These are phyloP conservation scores for Didymella arachidicola DNA, from an alignment of 2,329 filamentous ascomycete species.

Conservation along the genomic window DNA sequence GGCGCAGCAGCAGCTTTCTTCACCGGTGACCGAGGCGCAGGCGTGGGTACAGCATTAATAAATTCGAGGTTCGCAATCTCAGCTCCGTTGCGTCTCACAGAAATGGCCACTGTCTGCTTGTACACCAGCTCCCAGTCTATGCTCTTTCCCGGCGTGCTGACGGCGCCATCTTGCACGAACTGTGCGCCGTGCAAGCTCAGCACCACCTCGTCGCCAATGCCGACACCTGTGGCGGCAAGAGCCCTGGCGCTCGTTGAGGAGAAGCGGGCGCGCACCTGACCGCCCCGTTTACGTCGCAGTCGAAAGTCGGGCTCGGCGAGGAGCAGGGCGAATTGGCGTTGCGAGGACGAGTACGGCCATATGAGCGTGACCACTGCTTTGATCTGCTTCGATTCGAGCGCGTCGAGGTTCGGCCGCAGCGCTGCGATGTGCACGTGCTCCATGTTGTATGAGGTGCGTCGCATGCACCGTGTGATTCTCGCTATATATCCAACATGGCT, in stretches of 20 bases:
- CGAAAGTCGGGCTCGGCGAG: constrained; percentile 86
- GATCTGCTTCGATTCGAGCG: constrained; percentile 54
- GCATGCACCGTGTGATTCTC: constrained; percentile 1
- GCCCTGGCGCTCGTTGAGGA: constrained; percentile 73
- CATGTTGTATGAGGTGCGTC: constrained; percentile 31
- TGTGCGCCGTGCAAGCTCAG: constrained; percentile 73
- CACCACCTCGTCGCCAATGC: constrained; percentile 78
- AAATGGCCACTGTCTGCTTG: constrained; percentile 46
- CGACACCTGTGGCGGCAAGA: constrained; percentile 71
- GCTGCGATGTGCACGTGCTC: constrained; percentile 43
- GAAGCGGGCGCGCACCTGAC: constrained; percentile 83
- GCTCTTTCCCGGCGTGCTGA: constrained; percentile 64
- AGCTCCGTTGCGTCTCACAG: constrained; percentile 56
- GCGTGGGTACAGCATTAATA: constrained; percentile 50
- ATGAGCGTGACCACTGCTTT: constrained; percentile 81
- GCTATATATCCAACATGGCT: constrained; percentile 11
- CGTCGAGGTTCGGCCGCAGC: constrained; percentile 42
- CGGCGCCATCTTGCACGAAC: constrained; percentile 66
- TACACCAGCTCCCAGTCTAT: constrained; percentile 66
- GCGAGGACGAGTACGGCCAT: constrained; percentile 89
- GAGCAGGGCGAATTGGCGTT: constrained; percentile 75
- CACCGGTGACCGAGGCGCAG: constrained; percentile 36
- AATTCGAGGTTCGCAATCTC: constrained; percentile 63
- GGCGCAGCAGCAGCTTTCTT: constrained; percentile 14
- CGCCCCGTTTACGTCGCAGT: constrained; percentile 71